A percentile compares a stretch with the other conserved stretches of the same genome.
These are phyloP conservation scores for Tolypocladium sp. DNA, from an alignment of 2,329 filamentous ascomycete species.

Conservation along the genomic window DNA sequence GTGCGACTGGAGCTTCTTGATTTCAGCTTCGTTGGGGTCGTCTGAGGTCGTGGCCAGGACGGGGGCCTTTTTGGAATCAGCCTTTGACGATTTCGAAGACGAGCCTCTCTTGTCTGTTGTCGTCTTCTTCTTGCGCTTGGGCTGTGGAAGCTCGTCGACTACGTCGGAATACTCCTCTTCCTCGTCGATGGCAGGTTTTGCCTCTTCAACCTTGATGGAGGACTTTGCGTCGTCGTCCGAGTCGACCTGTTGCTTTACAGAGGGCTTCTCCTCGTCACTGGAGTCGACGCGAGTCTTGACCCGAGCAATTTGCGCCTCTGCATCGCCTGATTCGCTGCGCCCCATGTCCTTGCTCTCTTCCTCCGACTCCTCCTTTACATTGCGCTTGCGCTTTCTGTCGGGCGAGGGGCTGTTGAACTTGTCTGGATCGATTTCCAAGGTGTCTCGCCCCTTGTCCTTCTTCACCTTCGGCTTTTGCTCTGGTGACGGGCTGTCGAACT, in stretches of 20 bases:
- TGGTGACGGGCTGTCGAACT: not conserved
- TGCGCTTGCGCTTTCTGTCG: slow-evolving; percentile 5
- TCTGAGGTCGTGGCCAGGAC: slow-evolving; percentile 12
- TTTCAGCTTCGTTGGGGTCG: slow-evolving; percentile 64
- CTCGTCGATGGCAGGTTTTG: slow-evolving; percentile 14
- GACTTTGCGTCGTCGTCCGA: slow-evolving; percentile 10
- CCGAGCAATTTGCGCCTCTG: not conserved
- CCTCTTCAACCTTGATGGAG: slow-evolving; percentile 9
- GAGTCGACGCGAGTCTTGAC: not conserved
- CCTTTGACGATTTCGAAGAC: slow-evolving; percentile 18
- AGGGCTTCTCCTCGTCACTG: slow-evolving; percentile 6
- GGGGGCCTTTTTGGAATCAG: slow-evolving; percentile 17
- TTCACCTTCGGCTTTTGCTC: slow-evolving; percentile 5
- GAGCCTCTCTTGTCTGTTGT: slow-evolving; percentile 19
- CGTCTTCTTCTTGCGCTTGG: slow-evolving; percentile 46
- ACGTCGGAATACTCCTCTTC: slow-evolving; percentile 40
- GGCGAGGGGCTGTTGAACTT: slow-evolving; percentile 1
- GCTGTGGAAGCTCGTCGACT: slow-evolving; percentile 61
- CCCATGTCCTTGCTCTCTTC: slow-evolving; percentile 8
- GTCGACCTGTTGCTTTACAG: slow-evolving; percentile 2
- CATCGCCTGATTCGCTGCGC: slow-evolving; percentile 5
- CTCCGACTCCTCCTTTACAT: slow-evolving; percentile 4
- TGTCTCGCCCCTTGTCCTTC: slow-evolving; percentile 2
- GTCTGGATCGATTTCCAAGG: not conserved
- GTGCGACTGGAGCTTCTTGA: slow-evolving; percentile 81